Conservation (phyloP, 129 eudicot species). For the Pulicaria dysenterica region DNA sequence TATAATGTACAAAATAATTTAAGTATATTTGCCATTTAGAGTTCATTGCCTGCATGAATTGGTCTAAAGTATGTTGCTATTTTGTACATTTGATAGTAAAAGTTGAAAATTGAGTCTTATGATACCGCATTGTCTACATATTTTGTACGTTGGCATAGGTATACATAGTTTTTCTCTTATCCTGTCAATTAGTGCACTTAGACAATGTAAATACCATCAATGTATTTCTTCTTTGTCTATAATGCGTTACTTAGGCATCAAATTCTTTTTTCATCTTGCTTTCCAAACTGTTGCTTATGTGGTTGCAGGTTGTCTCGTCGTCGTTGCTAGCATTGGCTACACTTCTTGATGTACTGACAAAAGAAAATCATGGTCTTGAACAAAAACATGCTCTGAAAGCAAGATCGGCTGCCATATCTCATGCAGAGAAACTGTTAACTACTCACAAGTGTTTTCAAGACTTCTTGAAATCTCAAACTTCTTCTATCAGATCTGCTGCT, state of each 20-base stretch:
- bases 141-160: not conserved
- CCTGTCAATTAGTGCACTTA: not conserved
- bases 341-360: constrained; percentile 61
- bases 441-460: constrained; percentile 65
- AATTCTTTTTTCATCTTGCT: constrained; percentile 2
- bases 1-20: not conserved
- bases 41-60: not conserved
- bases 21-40: not conserved
- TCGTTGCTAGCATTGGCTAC: constrained; percentile 83
- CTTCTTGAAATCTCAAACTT: constrained; percentile 63
- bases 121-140: not conserved
- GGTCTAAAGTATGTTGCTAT: not conserved
- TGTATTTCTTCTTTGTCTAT: not conserved
- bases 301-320: constrained; percentile 79
- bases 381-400: constrained; percentile 71
- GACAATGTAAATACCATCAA: not conserved
- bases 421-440: constrained; percentile 60
- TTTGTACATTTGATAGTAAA: not conserved
- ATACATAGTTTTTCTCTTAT: not conserved
- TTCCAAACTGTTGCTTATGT: constrained; percentile 3
- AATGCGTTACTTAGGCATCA: too few relatives aligned
- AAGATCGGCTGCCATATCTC: constrained; percentile 52
- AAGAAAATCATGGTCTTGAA: constrained; percentile 52
- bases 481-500: constrained; percentile 74
- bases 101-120: not conserved